Base-by-base conservation (phyloP, 345 rosid species). In the Isatis tinctoria region DNA sequence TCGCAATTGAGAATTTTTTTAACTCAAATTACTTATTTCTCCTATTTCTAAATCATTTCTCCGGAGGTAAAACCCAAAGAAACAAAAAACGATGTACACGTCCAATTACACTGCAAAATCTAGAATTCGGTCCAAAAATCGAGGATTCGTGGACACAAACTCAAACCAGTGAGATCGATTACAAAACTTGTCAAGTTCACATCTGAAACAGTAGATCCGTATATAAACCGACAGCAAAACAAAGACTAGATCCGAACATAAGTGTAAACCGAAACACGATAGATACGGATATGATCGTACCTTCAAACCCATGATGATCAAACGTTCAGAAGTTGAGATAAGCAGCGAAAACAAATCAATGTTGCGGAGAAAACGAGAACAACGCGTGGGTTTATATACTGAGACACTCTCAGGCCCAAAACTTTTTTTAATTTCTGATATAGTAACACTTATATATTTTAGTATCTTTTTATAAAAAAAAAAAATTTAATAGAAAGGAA, bases 321-420 rank as follows among this genome's bases (percentile, higher is more conserved):
- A 43, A 70, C 37, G 80, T 62, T 36, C 4, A 13, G 26, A 56
- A 35, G 60, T 37, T 70, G 33, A 22, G 58, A 47, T 27, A 17
- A 9, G 40, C 11, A 36, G 32, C 16, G 13, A 8, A 54, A 36
- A 26, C 4, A 28, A 58, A 64, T 56, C 62, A 77, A 72, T 30
- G 62, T 44, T 37, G 73, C 80, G 80, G 76, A 77, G 76, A 77
- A 77, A 48, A 71, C 80, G 73, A 77, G 27, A 73, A 22, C 47
- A 43, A 76, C 39, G 20, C 6, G 73, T 40, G 12, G 11, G 9
- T 6, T 51, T 61, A 3, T 75, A 60, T 64, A 47, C 22, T 40
- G 28, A 63, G 11, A 28, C 10, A 65, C 32, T 24, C 16, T 12
- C 17, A 33, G 7, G 40, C 59, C 39, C 56, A 44, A 12, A 35